phyloP scores from a whole-genome alignment of 805 yeast species.

The Babjeviella inositovora region DNA sequence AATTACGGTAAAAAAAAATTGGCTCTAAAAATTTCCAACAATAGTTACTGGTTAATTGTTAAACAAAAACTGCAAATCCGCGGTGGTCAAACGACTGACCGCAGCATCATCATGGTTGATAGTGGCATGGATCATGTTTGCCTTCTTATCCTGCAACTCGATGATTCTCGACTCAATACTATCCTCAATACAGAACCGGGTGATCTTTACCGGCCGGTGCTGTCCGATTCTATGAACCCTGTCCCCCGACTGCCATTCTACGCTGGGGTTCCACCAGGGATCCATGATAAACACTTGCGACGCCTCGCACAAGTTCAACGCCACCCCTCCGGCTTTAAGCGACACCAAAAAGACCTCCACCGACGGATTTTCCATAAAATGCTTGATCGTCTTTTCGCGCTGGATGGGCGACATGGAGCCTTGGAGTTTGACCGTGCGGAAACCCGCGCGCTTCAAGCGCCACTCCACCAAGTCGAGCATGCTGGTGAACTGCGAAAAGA shows the following conservation, averaged over 20 bases:
- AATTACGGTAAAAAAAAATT: too few species aligned
- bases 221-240: constrained; percentile 97
- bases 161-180: constrained; percentile 93
- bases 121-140: constrained; percentile 96
- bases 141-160: constrained; percentile 93
- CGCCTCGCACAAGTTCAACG: constrained; percentile 90
- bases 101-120: constrained; percentile 89
- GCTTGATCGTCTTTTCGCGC: constrained; percentile 78
- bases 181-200: constrained; percentile 88
- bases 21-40: too few species aligned
- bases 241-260: constrained; percentile 97
- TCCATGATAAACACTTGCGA: constrained; percentile 91
- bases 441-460: constrained; percentile 90
- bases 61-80: constrained; percentile 88
- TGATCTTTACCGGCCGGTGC: constrained; percentile 82
- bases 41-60: too few species aligned
- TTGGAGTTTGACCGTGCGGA: constrained; percentile 82
- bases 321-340: constrained; percentile 97
- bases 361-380: constrained; percentile 82
- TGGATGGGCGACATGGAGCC: constrained; percentile 97
- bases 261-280: constrained; percentile 99
- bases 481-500: constrained; percentile 91
- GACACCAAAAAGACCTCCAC: constrained; percentile 93
- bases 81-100: constrained; percentile 75
- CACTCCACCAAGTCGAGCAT: constrained; percentile 95